A percentile compares a stretch with the other conserved stretches of the same genome.
Conservation (phyloP, 2,329 filamentous ascomycete species). For the Penicillium fuscoglaucum region DNA sequence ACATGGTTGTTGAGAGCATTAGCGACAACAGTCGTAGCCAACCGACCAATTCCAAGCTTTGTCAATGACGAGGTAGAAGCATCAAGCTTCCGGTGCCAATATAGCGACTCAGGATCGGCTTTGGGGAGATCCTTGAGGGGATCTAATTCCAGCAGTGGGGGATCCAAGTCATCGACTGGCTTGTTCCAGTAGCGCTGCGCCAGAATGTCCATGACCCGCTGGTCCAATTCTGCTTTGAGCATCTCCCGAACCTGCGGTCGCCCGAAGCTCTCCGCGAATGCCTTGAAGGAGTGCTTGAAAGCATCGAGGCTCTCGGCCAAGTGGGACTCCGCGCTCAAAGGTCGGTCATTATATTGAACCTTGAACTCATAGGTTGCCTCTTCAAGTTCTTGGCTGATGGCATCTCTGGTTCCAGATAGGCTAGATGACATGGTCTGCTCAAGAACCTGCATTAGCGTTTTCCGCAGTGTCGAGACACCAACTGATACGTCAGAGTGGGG, state of each 20-base stretch:
- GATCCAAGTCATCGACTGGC: constrained; percentile 79
- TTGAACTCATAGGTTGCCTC: constrained; percentile 99
- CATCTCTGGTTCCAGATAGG: constrained; percentile 83
- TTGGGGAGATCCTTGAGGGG: constrained; percentile 76
- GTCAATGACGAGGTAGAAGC: constrained; percentile 87
- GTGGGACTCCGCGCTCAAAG: constrained; percentile 92
- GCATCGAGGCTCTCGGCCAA: constrained; percentile 90
- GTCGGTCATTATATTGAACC: constrained; percentile 97
- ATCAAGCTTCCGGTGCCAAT: constrained; percentile 94
- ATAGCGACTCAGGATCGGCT: constrained; percentile 78
- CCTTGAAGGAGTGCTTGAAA: constrained; percentile 98
- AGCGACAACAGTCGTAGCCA: constrained; percentile 89
- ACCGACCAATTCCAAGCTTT: constrained; percentile 86
- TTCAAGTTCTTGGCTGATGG: constrained; percentile 90
- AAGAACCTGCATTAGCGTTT: constrained; percentile 95
- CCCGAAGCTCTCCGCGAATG: constrained; percentile 86
- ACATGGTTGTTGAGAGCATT: constrained; percentile 83
- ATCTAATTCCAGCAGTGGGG: constrained; percentile 66
- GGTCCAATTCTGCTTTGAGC: constrained; percentile 88
- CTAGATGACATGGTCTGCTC: constrained; percentile 97
- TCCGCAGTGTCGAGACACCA: constrained; percentile 82
- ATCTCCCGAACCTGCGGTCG: constrained; percentile 84
- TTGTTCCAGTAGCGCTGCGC: constrained; percentile 98
- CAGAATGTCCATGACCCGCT: constrained; percentile 88
- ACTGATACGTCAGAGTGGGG: constrained; percentile 70